phyloP scores from a whole-genome alignment of 768 basidiomycete species.

The Tricholoma flavovirens region DNA sequence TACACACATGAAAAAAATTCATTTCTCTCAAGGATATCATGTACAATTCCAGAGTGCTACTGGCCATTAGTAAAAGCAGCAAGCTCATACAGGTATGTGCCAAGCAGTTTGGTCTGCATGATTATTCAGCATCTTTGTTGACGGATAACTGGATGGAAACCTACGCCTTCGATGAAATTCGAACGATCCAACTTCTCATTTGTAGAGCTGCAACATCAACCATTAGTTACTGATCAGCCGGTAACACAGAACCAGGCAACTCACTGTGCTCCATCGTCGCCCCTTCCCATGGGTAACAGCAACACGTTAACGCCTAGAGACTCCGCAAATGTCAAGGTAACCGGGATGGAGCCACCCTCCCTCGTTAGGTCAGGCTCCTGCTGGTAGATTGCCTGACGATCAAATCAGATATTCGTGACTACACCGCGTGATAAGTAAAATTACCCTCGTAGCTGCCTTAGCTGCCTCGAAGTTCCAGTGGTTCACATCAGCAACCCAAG shows the following conservation, averaged over 20 bases:
- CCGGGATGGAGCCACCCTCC: conserved; percentile 93
- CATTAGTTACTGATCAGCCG: not conserved
- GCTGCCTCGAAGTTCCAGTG: conserved; percentile 96
- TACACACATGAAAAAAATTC: not conserved
- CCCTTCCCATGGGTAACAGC: conserved; percentile 87
- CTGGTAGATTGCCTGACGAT: conserved; percentile 51
- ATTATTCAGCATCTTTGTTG: not conserved
- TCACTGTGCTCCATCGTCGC: conserved; percentile 91
- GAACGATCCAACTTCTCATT: conserved; percentile 92
- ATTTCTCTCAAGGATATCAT: not conserved
- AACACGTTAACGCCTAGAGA: conserved; percentile 81
- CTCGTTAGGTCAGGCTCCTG: conserved; percentile 77
- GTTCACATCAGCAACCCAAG: conserved; percentile 80
- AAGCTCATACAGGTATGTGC: conserved; percentile 77
- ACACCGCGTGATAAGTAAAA: conserved; percentile 8
- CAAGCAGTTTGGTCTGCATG: conserved; percentile 63
- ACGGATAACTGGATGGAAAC: conserved; percentile 15
- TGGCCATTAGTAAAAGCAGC: conserved; percentile 22
- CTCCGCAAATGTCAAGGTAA: conserved; percentile 92
- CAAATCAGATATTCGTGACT: not conserved
- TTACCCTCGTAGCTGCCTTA: conserved; percentile 73
- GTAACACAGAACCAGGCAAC: conserved; percentile 22
- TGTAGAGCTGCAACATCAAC: conserved; percentile 52
- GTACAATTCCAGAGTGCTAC: not conserved
- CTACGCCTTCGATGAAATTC: conserved; percentile 84